phyloP scores from a whole-genome alignment of 768 basidiomycete genomes.

The Gymnopilus dilepis region DNA sequence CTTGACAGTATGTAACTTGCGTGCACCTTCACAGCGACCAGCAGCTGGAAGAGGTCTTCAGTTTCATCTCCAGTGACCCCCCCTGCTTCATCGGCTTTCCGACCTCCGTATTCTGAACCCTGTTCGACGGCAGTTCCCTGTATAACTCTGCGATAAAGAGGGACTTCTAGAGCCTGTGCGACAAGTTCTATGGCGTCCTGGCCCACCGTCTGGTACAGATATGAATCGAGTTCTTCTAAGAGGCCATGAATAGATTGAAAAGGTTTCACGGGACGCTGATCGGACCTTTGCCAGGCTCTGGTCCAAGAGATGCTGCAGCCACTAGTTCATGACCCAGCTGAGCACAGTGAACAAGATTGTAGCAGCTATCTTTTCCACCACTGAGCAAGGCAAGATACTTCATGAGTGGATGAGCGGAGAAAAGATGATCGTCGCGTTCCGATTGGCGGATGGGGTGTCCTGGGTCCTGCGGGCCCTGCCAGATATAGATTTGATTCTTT shows the following conservation, averaged over 20 bases:
- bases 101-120: slow-evolving; percentile 84
- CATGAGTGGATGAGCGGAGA: slow-evolving; percentile 49
- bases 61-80: slow-evolving; percentile 90
- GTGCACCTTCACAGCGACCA: slow-evolving; percentile 76
- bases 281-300: slow-evolving; percentile 85
- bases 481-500: slow-evolving; percentile 25
- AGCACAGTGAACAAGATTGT: slow-evolving; percentile 89
- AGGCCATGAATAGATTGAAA: slow-evolving; percentile 27
- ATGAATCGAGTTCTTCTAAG: slow-evolving; percentile 98
- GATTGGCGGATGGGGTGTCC: slow-evolving; percentile 14
- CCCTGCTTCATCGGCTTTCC: slow-evolving; percentile 44
- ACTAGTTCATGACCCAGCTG: slow-evolving; percentile 86
- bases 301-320: slow-evolving; percentile 88
- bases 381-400: slow-evolving; percentile 94
- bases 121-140: slow-evolving; percentile 81
- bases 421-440: slow-evolving; percentile 23
- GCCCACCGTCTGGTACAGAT: slow-evolving; percentile 98
- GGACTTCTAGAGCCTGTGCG: slow-evolving; percentile 83
- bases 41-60: slow-evolving; percentile 83
- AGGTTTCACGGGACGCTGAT: slow-evolving; percentile 25
- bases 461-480: slow-evolving; percentile 9
- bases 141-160: slow-evolving; percentile 84
- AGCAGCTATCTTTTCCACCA: slow-evolving; percentile 98
- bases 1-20: not conserved
- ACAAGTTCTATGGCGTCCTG: slow-evolving; percentile 91